Evolutionary conservation across 768 basidiomycete genomes (phyloP).

Genomic region (Suillus hirtellus): DNA sequence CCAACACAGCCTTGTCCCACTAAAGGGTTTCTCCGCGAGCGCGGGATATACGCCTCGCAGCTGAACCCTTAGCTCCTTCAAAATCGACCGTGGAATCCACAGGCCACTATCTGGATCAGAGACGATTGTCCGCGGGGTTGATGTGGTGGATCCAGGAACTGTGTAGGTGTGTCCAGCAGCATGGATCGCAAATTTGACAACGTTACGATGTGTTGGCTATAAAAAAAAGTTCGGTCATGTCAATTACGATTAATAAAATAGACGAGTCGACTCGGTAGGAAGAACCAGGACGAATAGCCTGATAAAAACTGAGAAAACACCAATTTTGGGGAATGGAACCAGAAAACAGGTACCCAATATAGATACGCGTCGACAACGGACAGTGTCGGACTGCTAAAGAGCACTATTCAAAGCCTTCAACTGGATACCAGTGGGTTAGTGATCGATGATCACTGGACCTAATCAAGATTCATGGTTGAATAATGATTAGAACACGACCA

Average conservation of each 20-base stretch:
- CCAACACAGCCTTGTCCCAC: slow-evolving; percentile 86
- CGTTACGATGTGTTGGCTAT: slow-evolving; percentile 65
- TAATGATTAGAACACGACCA: not conserved
- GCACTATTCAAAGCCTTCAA: not conserved
- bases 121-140: slow-evolving; percentile 73
- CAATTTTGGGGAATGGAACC: not conserved
- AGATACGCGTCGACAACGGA: not conserved
- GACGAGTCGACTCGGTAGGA: not conserved
- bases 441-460: not conserved
- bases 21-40: slow-evolving; percentile 71
- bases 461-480: not conserved
- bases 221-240: not conserved
- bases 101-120: slow-evolving; percentile 61
- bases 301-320: not conserved
- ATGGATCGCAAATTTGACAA: slow-evolving; percentile 83
- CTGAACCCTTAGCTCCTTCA: slow-evolving; percentile 50
- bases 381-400: not conserved
- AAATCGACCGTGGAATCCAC: slow-evolving; percentile 61
- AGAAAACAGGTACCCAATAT: not conserved
- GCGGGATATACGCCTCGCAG: slow-evolving; percentile 71
- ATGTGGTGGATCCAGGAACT: slow-evolving; percentile 40
- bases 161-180: slow-evolving; percentile 65
- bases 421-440: not conserved
- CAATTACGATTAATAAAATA: not conserved
- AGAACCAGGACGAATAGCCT: not conserved